Base-by-base conservation (phyloP, 345 rosid species). In the Linum trigynum region DNA sequence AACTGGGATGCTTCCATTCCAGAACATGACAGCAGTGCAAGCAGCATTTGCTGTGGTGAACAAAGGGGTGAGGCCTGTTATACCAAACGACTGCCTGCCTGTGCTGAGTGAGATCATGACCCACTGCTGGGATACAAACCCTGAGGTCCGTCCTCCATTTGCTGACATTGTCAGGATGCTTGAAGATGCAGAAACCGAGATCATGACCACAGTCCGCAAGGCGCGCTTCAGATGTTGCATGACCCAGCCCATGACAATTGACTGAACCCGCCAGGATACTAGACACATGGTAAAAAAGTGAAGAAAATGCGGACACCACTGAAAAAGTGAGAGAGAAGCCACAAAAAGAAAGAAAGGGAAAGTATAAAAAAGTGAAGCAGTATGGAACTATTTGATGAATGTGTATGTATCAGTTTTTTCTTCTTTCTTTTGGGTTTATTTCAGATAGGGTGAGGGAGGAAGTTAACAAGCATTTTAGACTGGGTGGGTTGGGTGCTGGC, bases 221-320 rank as follows among this genome's bases (percentile, higher is more conserved):
- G 77, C 77, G 7, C 77, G 77, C 1, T 73, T 73, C 69, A 68
- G 77, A 59, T 73, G 77, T 43, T 73, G 77, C 77, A 65, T 73
- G 59, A 56, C 67, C 55, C 57, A 40, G 56, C 77, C 77, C 3
- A 73, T 69, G 77, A 73, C 76, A 5, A 12, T 67, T 42, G 76
- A 72, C 65, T 72, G 68, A 72, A 40, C 6, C 0, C 23, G 55
- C 45, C 45, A 41, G 45, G 45, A 48, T 48, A 5, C 9, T 4
- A 41, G 45, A 41, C 45, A 41, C 6, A 41, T 41, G 45, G 45
- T 41, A 41, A 8, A 4, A 41, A 41, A 41, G 9, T 8, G 45
- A 15, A 15, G 11, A 48, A 7, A 48, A 48, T 9, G 14, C 9
- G 53, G 11, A 48, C 11, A 48, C 32, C 0, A 23, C 32, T 23